Evolutionary conservation across 176 grass and related monocot species (phyloP).

Genomic region (Echinochloa phyllopogon): DNA sequence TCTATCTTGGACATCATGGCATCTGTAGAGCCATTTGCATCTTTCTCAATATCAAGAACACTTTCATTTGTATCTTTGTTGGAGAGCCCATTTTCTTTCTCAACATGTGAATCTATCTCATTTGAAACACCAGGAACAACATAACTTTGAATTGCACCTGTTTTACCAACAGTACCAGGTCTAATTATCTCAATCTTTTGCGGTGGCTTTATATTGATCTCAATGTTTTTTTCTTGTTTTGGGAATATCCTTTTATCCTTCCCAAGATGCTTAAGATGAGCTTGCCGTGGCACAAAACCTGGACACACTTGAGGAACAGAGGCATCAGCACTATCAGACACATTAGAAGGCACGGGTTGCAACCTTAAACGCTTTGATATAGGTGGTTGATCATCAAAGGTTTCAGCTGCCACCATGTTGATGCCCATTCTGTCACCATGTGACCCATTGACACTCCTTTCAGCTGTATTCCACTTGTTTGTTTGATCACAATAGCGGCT

Average conservation of each 20-base stretch:
- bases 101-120: conserved; percentile 43
- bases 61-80: conserved; percentile 51
- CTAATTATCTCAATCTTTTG: conserved; percentile 37
- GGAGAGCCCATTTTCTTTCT: conserved; percentile 52
- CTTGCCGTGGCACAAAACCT: conserved; percentile 45
- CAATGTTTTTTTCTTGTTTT: conserved; percentile 50
- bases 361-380: conserved; percentile 62
- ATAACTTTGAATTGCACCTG: conserved; percentile 33
- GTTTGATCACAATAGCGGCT: conserved; percentile 48
- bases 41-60: conserved; percentile 51
- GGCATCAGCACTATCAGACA: conserved; percentile 42
- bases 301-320: conserved; percentile 42
- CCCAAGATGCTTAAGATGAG: conserved; percentile 37
- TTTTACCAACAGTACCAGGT: conserved; percentile 45
- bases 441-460: conserved; percentile 38
- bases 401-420: conserved; percentile 55
- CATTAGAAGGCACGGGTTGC: conserved; percentile 37
- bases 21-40: conserved; percentile 49
- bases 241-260: conserved; percentile 45
- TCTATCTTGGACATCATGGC: conserved; percentile 56
- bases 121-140: conserved; percentile 44
- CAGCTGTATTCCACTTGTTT: conserved; percentile 23
- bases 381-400: conserved; percentile 56
- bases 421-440: conserved; percentile 56
- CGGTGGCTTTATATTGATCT: conserved; percentile 18